These are phyloP conservation scores for Hapsidospora chrysogenum DNA, from an alignment of 495 filamentous ascomycete genomes.

Conservation along the genomic window DNA sequence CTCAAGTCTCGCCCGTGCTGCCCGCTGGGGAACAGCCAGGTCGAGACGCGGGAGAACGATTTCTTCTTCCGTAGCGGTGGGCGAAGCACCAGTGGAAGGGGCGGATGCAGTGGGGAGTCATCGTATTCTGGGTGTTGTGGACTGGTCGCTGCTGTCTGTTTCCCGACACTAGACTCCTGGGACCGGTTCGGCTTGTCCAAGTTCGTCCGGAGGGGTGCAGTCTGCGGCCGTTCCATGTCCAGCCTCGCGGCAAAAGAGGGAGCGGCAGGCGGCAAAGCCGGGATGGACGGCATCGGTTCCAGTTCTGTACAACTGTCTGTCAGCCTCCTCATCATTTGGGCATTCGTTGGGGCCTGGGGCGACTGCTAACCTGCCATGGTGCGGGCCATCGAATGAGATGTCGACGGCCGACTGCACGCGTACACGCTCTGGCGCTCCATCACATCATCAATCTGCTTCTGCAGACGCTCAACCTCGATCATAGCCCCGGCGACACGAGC, in stretches of 20 bases:
- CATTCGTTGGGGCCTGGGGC: too few species aligned
- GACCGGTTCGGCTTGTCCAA: neutral
- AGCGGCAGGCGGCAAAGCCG: constrained; percentile 25
- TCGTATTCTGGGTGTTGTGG: neutral
- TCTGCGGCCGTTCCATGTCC: constrained; percentile 7
- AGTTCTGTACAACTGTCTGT: constrained; percentile 11
- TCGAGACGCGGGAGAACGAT: constrained; percentile 37
- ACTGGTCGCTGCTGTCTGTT: constrained; percentile 2
- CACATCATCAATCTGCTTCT: constrained; percentile 34
- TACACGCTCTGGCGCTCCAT: constrained; percentile 36
- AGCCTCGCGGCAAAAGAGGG: constrained; percentile 32
- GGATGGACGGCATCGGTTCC: constrained; percentile 28
- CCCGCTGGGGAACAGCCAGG: constrained; percentile 30
- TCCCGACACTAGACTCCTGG: constrained; percentile 3
- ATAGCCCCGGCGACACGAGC: constrained; percentile 35
- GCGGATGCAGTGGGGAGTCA: constrained; percentile 21
- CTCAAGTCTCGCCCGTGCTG: constrained; percentile 18
- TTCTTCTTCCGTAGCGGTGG: constrained; percentile 38
- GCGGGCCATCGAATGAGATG: constrained; percentile 12
- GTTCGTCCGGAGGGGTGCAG: neutral
- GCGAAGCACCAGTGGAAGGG: constrained; percentile 32
- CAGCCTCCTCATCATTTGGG: too few species aligned
- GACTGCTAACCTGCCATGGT: neutral
- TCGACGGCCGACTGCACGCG: constrained; percentile 29
- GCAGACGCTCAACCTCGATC: constrained; percentile 31